phyloP scores from a whole-genome alignment of 352 stramenopile genomes.

The Pythium vanterpoolii region DNA sequence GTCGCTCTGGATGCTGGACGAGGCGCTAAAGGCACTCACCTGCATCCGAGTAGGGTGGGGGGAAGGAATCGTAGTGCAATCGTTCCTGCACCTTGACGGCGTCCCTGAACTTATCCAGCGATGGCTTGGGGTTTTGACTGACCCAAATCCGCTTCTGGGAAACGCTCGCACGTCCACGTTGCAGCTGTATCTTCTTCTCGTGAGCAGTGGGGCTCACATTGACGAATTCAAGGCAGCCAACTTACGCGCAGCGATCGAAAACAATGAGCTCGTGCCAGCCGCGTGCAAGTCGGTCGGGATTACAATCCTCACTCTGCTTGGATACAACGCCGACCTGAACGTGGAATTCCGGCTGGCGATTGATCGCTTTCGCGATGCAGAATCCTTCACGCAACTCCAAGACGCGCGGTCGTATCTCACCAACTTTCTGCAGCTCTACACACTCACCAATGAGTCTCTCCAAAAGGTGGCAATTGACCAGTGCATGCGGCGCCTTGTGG shows the following conservation, averaged over 20 bases:
- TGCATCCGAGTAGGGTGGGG: slow-evolving; percentile 16
- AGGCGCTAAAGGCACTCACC: slow-evolving; percentile 8
- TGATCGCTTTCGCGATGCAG: slow-evolving; percentile 31
- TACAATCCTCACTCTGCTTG: slow-evolving; percentile 58
- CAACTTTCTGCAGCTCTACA: slow-evolving; percentile 65
- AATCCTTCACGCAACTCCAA: slow-evolving; percentile 16
- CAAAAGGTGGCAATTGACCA: slow-evolving; percentile 45
- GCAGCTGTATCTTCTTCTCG: slow-evolving; percentile 50
- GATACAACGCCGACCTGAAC: slow-evolving; percentile 69
- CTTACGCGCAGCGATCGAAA: slow-evolving; percentile 52
- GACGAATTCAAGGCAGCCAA: slow-evolving; percentile 53
- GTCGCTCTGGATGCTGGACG: neutral
- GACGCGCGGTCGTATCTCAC: slow-evolving; percentile 52
- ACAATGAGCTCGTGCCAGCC: slow-evolving; percentile 44
- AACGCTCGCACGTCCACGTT: slow-evolving; percentile 39
- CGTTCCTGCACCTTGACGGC: slow-evolving; percentile 21
- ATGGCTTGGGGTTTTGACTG: slow-evolving; percentile 41
- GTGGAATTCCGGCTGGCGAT: slow-evolving; percentile 53
- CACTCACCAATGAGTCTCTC: slow-evolving; percentile 42
- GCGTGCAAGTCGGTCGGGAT: slow-evolving; percentile 57
- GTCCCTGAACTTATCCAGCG: slow-evolving; percentile 28
- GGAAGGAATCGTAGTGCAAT: slow-evolving; percentile 30
- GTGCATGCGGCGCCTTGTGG: slow-evolving; percentile 50
- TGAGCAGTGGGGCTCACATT: slow-evolving; percentile 45
- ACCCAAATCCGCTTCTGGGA: slow-evolving; percentile 18